Evolutionary conservation across 345 rosid species (phyloP).

Genomic region (Euphorbia peplus): DNA sequence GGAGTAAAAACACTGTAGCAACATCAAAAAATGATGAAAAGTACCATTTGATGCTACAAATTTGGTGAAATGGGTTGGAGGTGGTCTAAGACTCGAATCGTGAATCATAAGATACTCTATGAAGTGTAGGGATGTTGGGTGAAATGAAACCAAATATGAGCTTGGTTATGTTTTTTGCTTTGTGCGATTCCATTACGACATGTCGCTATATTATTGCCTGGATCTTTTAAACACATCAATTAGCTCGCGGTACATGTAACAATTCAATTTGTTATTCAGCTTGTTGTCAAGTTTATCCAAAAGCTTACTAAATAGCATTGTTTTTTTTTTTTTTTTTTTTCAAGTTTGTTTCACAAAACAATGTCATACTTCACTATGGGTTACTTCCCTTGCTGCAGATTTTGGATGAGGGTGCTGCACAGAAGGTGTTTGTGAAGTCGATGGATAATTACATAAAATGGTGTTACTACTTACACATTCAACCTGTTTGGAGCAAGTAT

Average conservation of each 20-base stretch:
- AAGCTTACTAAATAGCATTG: not conserved
- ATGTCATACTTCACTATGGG: not conserved
- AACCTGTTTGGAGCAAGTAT: conserved; percentile 90
- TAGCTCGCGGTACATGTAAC: not conserved
- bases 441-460: conserved; percentile 87
- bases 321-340: not conserved
- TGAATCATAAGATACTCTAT: no score
- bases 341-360: not conserved
- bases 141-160: not conserved
- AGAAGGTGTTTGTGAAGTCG: conserved; percentile 66
- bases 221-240: not conserved
- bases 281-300: not conserved
- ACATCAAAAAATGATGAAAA: no score
- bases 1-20: no score
- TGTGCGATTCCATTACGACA: no score
- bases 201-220: no score
- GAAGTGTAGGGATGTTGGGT: not conserved
- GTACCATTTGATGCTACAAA: no score
- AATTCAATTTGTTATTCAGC: not conserved
- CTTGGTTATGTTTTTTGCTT: not conserved
- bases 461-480: conserved; percentile 83
- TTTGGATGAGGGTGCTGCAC: conserved; percentile 76
- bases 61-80: no score
- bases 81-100: no score
- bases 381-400: conserved; percentile 39